A percentile compares a stretch with the other conserved stretches of the same genome.
Conservation (phyloP, 352 stramenopile genomes). For the Globisporangium cederbergense region DNA sequence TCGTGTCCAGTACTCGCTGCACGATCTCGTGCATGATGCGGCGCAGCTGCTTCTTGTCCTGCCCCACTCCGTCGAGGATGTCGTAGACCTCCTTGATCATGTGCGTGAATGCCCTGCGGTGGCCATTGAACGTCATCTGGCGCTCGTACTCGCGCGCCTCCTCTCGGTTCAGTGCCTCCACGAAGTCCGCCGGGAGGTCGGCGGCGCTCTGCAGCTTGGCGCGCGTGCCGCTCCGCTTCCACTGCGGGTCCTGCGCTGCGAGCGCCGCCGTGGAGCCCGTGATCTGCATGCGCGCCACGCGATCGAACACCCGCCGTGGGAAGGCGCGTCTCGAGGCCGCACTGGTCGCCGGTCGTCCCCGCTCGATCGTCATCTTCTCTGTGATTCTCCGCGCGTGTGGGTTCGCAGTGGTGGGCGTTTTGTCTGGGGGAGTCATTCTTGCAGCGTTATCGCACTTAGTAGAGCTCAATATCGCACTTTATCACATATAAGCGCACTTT, state of each 20-base stretch:
- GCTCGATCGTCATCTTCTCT: constrained; percentile 1
- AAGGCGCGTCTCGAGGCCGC: constrained; percentile 5
- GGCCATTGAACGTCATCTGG: constrained; percentile 41
- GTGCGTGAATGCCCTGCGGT: constrained; percentile 40
- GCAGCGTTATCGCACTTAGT: background rate
- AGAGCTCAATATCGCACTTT: background rate
- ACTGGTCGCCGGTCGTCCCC: constrained; percentile 7
- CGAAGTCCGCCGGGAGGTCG: constrained; percentile 47
- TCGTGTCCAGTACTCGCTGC: constrained; percentile 66
- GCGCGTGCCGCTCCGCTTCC: constrained; percentile 33
- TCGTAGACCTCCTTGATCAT: constrained; percentile 74
- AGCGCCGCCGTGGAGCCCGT: constrained; percentile 33
- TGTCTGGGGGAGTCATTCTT: background rate
- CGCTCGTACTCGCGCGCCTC: constrained; percentile 47
- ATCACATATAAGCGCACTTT: background rate
- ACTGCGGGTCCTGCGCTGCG: constrained; percentile 23
- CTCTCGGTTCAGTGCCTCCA: constrained; percentile 39
- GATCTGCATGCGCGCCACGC: constrained; percentile 57
- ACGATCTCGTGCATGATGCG: constrained; percentile 68
- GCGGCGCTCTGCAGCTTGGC: constrained; percentile 45
- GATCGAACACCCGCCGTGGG: constrained; percentile 39
- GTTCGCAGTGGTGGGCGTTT: constrained; percentile 4
- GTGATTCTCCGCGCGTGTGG: background rate
- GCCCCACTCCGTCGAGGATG: constrained; percentile 37
- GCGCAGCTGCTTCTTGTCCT: constrained; percentile 55